These are phyloP conservation scores for Boletales sp. DNA, from an alignment of 768 basidiomycete species.

Conservation along the genomic window DNA sequence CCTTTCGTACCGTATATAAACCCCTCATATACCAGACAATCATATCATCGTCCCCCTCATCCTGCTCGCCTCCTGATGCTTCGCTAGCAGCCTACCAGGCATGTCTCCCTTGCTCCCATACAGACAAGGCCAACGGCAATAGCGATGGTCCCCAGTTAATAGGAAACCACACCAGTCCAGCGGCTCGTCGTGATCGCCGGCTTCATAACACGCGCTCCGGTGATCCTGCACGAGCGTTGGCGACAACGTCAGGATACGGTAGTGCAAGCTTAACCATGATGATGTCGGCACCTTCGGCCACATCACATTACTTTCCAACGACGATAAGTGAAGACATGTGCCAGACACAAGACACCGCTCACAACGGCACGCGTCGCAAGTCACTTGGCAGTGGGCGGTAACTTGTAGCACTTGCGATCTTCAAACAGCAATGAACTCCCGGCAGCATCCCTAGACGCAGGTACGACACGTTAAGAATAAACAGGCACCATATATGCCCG, in stretches of 20 bases:
- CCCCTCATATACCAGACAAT: no score
- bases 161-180: no score
- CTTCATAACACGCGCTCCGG: constrained; percentile 87
- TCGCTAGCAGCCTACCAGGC: no score
- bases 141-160: no score
- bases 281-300: constrained; percentile 90
- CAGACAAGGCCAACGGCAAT: no score
- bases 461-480: background rate
- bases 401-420: constrained; percentile 96
- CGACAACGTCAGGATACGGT: no score
- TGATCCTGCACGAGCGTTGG: no score
- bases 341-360: constrained; percentile 28
- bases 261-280: constrained; percentile 55
- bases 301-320: constrained; percentile 73
- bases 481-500: background rate
- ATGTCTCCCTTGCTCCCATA: no score
- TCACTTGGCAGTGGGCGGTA: constrained; percentile 86
- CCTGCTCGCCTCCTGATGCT: no score
- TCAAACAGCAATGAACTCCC: constrained; percentile 63
- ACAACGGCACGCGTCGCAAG: constrained; percentile 93
- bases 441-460: constrained; percentile 43
- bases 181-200: constrained; percentile 26
- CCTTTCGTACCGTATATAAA: no score
- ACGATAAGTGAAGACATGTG: background rate
- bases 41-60: no score